Conservation (phyloP, 1,139 yeast species). For the Candida tetrigidarum region DNA sequence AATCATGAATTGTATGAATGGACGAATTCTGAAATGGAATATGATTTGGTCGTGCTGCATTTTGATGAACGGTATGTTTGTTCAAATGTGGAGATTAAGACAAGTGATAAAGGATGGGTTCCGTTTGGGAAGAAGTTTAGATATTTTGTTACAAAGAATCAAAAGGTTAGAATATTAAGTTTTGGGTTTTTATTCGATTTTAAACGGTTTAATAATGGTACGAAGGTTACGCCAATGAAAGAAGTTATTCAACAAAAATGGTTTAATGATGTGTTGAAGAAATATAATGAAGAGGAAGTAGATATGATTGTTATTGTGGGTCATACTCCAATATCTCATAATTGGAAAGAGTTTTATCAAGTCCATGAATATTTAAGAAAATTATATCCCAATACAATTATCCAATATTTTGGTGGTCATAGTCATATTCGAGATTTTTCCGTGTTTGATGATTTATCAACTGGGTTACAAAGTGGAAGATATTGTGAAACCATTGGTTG, state of each 20-base stretch:
- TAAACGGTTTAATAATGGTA: conserved; percentile 57
- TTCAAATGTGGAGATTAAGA: conserved; percentile 76
- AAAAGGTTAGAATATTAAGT: conserved; percentile 58
- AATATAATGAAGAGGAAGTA: conserved; percentile 57
- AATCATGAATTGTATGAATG: conserved; percentile 90
- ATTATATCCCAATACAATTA: conserved; percentile 61
- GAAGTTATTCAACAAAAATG: conserved; percentile 62
- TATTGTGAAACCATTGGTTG: conserved; percentile 94
- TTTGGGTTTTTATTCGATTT: conserved; percentile 86
- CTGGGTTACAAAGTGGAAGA: conserved; percentile 88
- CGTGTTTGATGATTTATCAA: conserved; percentile 64
- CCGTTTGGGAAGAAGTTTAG: conserved; percentile 72
- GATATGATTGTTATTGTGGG: conserved; percentile 77
- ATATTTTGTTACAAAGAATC: conserved; percentile 65
- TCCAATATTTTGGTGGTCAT: conserved; percentile 95
- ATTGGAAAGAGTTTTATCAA: conserved; percentile 57
- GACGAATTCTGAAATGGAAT: conserved; percentile 70
- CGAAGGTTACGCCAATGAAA: conserved; percentile 66
- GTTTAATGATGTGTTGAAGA: conserved; percentile 59
- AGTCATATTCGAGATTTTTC: conserved; percentile 89
- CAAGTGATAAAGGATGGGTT: conserved; percentile 51
- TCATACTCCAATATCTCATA: conserved; percentile 73
- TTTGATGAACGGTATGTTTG: conserved; percentile 72
- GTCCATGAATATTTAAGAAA: conserved; percentile 59
- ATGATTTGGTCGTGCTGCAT: conserved; percentile 55